These are phyloP conservation scores for Beauveria brongniartii DNA, from an alignment of 2,329 filamentous ascomycete species.

Conservation along the genomic window DNA sequence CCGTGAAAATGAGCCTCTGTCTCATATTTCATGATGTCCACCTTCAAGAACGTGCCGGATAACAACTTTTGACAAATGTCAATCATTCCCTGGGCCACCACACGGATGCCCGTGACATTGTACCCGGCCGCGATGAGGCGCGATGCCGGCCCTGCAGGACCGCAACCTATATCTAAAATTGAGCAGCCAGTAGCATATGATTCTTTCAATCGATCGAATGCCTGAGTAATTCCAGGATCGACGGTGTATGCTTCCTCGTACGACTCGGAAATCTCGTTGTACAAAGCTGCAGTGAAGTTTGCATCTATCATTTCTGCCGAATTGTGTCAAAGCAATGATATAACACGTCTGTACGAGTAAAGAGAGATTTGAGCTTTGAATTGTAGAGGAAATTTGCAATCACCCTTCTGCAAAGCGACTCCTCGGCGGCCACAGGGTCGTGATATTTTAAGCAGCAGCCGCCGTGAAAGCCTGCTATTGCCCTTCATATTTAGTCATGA, in stretches of 20 bases:
- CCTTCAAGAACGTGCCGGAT: neutral
- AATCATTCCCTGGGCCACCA: slow-evolving; percentile 4
- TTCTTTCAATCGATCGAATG: neutral
- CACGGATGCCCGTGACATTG: slow-evolving; percentile 7
- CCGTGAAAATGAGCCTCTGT: neutral
- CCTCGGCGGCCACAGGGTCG: no score
- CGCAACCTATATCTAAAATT: slow-evolving; percentile 7
- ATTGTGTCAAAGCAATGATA: no score
- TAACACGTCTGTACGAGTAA: no score
- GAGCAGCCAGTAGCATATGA: neutral
- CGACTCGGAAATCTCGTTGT: neutral
- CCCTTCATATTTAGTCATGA: no score
- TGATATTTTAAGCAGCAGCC: no score
- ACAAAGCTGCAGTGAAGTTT: neutral
- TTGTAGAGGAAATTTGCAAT: no score
- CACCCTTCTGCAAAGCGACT: no score
- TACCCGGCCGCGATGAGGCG: neutral
- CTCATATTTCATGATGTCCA: neutral
- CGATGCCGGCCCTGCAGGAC: slow-evolving; percentile 6
- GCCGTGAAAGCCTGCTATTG: no score
- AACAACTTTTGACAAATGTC: slow-evolving; percentile 1
- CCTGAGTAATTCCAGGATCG: neutral
- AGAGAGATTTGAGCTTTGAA: no score
- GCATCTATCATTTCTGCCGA: neutral
- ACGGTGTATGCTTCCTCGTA: neutral